Evolutionary conservation across 2,329 filamentous ascomycete genomes (phyloP), one percentile per base, ranked within the genome.

Genomic region (Claviceps sp.): DNA sequence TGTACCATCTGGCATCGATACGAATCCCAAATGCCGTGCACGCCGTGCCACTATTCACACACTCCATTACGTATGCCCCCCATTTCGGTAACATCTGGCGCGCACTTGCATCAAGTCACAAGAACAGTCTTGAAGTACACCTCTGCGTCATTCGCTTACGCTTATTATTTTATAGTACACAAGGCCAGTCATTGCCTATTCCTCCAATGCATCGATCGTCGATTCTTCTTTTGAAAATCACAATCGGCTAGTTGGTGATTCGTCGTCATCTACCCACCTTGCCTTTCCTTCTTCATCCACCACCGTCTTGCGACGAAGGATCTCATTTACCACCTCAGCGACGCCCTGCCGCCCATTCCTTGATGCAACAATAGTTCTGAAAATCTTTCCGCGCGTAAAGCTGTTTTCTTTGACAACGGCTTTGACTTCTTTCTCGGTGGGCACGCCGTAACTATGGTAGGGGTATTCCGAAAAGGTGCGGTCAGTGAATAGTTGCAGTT

Each of bases 401-500:
- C 54, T 59, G 52, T 66, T 70, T 26, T 64, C 58, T 22, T 57
- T 59, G 18, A 83, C 70, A 42, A 76, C 50, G 9, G 60, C 52
- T 62, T 71, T 63, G 14, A 86, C 70, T 49, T 86, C 77, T 41
- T 61, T 59, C 69, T 97, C 90, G 2, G 73, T 76, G 5, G 91
- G 93, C 54, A 96, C 72, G 5, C 84, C 85, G 34, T 89, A 81
- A n/a, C 48, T 44, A 13, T 69, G 67, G 65, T 87, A 79, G 1
- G 90, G 91, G 67, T 96, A 96, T 54, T 84, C 71, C 5, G 62
- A 65, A 69, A 84, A 97, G 59, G 85, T 77, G 13, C 71, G 67
- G 50, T 74, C 63, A 53, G 73, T 82, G 54, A 90, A 72, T 50
- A 95, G 73, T 46, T 72, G 57, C 45, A 96, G 70, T 50, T 70